Base-by-base conservation (phyloP, 768 basidiomycete genomes). In the Boletus edulis region DNA sequence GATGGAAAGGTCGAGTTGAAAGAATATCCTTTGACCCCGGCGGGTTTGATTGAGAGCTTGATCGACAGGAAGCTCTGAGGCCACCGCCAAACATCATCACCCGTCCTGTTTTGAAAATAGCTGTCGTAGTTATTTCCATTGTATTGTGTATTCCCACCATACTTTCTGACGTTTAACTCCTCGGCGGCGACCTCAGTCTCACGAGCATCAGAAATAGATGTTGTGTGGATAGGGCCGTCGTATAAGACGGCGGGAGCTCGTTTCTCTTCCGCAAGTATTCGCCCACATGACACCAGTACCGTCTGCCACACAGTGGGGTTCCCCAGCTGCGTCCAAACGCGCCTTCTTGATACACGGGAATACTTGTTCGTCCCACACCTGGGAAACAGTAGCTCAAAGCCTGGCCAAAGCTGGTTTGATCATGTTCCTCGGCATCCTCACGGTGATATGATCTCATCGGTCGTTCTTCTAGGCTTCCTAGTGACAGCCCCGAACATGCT, bases 31-130 rank as follows among this genome's bases (percentile, higher is more conserved):
- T 72, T 89, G 52, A 90, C 85, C 0, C 64, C 81, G 2, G 84
- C 79, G 20, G 93, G 92, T 32, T 77, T 85, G 34, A 89, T 95
- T 50, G 81, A 91, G 71, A 89, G 89, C 62, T 88, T 87, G 72
- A 83, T 95, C 56, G 91, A 94, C 67, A 76, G 88, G 48, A 76
- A 73, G 42, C 63, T 87, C 51, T 87, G 64, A 72, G 18, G 11
- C 20, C 5, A 24, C 13, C 10, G 17, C 7, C 5, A 31, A 40
- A n/a, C 18, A 22, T 22, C n/a, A 38, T n/a, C 27, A 18, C 15
- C 38, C 6, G 38, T 35, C 34, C 12, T 35, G 7, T 13, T 6
- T 35, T 14, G 9, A 9, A 8, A 29, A 29, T 29, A 29, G 29
- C 8, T 29, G 29, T 29, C 29, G 2, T 29, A n/a, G n/a, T n/a